Base-by-base conservation (phyloP, 768 basidiomycete species). In the Mycena metata region DNA sequence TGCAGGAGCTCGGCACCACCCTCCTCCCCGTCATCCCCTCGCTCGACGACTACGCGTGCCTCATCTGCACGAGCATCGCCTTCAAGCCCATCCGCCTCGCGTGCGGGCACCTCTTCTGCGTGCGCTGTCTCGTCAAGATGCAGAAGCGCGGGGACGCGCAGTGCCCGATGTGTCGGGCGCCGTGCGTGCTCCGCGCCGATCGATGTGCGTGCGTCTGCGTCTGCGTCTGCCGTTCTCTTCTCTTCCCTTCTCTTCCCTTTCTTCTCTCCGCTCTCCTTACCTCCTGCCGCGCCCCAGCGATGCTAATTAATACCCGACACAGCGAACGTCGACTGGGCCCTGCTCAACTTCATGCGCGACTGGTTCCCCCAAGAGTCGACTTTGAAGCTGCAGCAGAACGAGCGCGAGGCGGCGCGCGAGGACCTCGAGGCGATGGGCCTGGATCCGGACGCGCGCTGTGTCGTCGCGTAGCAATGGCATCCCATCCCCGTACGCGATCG, bases 291-390 rank as follows among this genome's bases (percentile, higher is more conserved):
- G n/a, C n/a, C n/a, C n/a, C n/a, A n/a, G n/a, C n/a, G n/a, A n/a
- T n/a, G n/a, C n/a, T n/a, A n/a, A n/a, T n/a, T n/a, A n/a, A n/a
- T n/a, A n/a, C n/a, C n/a, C n/a, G n/a, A n/a, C n/a, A n/a, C n/a
- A n/a, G 93, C 85, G 4, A 95, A 95, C 73, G 86, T 95, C 17
- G 93, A 95, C 73, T 89, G 88, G 85, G 92, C 89, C 2, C 76
- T 95, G 51, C 81, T 92, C 51, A 92, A 94, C 71, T 96, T 95
- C 73, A 94, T 98, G 91, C 85, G 91, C 65, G 90, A 93, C 72
- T 98, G 95, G 95, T 98, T 98, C 78, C 95, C 96, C 0, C 75
- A 87, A 16, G 96, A 98, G 76, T 84, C 94, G 17, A 88, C 83
- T 65, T 85, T 84, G 73, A 98, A 98, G 77, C 80, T 89, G 51